phyloP scores from a whole-genome alignment of 1,284 basidiomycete species.

The Apiotrichum veenhuisii region DNA sequence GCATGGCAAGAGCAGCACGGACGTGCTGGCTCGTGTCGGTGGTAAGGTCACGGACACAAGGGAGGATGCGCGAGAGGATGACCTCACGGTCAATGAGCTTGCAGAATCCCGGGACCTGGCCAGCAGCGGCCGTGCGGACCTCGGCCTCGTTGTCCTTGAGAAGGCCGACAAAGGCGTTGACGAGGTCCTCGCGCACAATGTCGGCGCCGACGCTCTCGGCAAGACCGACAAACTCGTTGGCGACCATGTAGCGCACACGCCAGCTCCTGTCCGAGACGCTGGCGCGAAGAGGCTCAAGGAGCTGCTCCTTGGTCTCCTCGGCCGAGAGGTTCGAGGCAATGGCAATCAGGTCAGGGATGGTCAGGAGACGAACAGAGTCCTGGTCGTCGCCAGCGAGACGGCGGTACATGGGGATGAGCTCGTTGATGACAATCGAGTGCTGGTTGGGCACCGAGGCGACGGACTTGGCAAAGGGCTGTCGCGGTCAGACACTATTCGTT shows the following conservation, averaged over 20 bases:
- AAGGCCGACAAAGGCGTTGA: constrained; percentile 86
- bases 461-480: constrained; percentile 70
- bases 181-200: constrained; percentile 89
- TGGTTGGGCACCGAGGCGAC: constrained; percentile 58
- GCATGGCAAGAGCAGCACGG: constrained; percentile 90
- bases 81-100: constrained; percentile 92
- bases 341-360: constrained; percentile 92
- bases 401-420: constrained; percentile 89
- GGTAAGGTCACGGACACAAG: constrained; percentile 93
- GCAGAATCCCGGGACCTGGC: constrained; percentile 95
- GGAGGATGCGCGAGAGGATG: constrained; percentile 86
- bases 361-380: constrained; percentile 93
- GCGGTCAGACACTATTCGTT: background rate
- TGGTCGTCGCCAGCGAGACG: constrained; percentile 95
- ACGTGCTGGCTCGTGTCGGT: constrained; percentile 96
- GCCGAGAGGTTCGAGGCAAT: constrained; percentile 81
- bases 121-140: constrained; percentile 91
- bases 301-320: constrained; percentile 83
- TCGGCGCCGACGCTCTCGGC: constrained; percentile 88
- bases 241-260: constrained; percentile 99
- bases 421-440: constrained; percentile 67
- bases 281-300: constrained; percentile 81
- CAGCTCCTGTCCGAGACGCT: constrained; percentile 95
- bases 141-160: constrained; percentile 99
- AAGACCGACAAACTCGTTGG: constrained; percentile 90